These are phyloP conservation scores for Elaeagnus macrophylla DNA, from an alignment of 306 rosid genomes.

Conservation along the genomic window DNA sequence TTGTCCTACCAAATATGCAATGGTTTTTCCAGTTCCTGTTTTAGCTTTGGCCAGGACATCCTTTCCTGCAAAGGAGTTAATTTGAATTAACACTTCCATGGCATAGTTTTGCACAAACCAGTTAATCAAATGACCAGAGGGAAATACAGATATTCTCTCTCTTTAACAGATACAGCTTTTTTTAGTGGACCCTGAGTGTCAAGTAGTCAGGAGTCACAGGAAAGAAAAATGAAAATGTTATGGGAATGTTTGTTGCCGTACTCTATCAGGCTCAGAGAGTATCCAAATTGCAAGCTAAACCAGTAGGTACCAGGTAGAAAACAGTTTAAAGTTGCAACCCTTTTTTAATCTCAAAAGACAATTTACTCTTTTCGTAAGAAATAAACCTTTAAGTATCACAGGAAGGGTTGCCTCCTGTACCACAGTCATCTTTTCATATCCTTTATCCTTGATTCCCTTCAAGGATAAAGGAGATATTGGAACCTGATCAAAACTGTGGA, in stretches of 20 bases:
- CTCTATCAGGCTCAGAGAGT: background rate
- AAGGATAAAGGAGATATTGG: conserved; percentile 62
- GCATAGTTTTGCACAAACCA: conserved; percentile 13
- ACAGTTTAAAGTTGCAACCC: background rate
- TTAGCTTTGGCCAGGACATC: conserved; percentile 95
- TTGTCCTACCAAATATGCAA: conserved; percentile 85
- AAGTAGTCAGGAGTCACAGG: too few species aligned
- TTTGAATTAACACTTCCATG: conserved; percentile 15
- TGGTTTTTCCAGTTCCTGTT: conserved; percentile 98
- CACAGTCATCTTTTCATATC: conserved; percentile 88
- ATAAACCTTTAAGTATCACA: conserved; percentile 66
- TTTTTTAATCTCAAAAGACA: background rate
- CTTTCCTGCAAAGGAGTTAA: conserved; percentile 52
- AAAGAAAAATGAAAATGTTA: background rate
- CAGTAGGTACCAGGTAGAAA: background rate
- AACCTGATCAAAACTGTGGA: conserved; percentile 71
- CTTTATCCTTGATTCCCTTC: conserved; percentile 84
- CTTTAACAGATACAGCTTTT: background rate
- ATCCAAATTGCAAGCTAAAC: too few species aligned
- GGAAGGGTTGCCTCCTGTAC: conserved; percentile 99
- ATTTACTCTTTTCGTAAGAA: background rate
- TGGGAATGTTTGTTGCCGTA: background rate
- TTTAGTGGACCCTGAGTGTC: too few species aligned
- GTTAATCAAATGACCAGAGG: background rate
- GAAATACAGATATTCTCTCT: background rate